phyloP scores from a whole-genome alignment of 2,329 filamentous ascomycete genomes.

The Apiospora aurea region DNA sequence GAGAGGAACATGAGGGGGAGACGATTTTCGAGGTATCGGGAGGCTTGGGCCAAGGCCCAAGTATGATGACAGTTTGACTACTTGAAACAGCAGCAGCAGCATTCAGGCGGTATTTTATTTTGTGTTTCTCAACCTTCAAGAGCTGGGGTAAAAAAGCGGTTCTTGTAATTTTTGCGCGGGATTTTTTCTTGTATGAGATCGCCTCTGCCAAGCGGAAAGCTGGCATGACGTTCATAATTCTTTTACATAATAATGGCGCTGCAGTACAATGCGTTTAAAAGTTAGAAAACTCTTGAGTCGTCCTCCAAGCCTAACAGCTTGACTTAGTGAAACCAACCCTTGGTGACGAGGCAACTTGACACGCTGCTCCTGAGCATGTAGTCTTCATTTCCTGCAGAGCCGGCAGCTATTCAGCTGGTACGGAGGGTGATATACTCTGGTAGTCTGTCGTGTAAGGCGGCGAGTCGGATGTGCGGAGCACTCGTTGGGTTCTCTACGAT shows the following conservation, averaged over 20 bases:
- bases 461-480: too few species aligned
- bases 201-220: conserved; percentile 1
- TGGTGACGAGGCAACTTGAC: background rate
- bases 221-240: background rate
- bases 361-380: background rate
- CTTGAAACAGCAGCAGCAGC: conserved; percentile 17
- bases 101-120: conserved; percentile 20
- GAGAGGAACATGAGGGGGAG: background rate
- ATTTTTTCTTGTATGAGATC: conserved; percentile 6
- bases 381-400: background rate
- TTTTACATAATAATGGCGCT: conserved; percentile 18
- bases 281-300: background rate
- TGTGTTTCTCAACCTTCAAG: conserved; percentile 6
- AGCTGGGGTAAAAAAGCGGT: conserved; percentile 10
- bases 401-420: background rate
- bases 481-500: background rate
- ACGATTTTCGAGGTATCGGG: background rate
- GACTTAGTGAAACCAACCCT: background rate
- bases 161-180: conserved; percentile 7
- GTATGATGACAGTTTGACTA: conserved; percentile 13
- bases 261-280: background rate
- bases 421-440: background rate
- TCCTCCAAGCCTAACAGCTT: background rate
- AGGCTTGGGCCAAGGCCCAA: conserved; percentile 1
- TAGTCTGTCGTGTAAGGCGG: background rate